Percentiles rank a stretch among this genome's conserved stretches.
Evolutionary conservation across 2,329 filamentous ascomycete genomes (phyloP).

Genomic region (Ophiostoma triangulosporum): DNA sequence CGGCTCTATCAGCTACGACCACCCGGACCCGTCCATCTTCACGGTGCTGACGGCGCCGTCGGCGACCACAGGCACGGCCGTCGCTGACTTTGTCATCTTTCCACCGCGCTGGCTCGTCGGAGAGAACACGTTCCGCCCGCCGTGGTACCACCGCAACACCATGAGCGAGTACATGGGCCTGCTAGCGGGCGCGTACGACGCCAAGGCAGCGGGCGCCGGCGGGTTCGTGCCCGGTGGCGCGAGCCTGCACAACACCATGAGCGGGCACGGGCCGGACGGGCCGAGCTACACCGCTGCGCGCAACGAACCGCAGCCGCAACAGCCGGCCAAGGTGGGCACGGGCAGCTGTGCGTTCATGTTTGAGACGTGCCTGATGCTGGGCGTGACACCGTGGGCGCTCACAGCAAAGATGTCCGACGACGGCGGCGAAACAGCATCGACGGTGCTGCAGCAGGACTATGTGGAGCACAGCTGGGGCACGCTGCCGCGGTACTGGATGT

Average conservation of each 20-base stretch:
- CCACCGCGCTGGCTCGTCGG: constrained; percentile 57
- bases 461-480: constrained; percentile 71
- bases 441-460: constrained; percentile 51
- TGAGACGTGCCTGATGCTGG: constrained; percentile 55
- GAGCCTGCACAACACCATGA: constrained; percentile 57
- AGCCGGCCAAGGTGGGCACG: constrained; percentile 42
- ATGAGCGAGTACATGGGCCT: constrained; percentile 54
- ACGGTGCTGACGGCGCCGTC: constrained; percentile 54
- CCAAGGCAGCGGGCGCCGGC: constrained; percentile 42
- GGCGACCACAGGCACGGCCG: constrained; percentile 44
- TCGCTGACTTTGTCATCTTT: constrained; percentile 62
- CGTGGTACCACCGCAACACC: constrained; percentile 59
- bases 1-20: constrained; percentile 60
- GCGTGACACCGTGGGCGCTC: constrained; percentile 57
- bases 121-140: constrained; percentile 56
- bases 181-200: constrained; percentile 46
- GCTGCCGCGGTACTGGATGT: constrained; percentile 11
- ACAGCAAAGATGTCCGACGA: constrained; percentile 33
- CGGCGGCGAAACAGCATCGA: constrained; percentile 16
- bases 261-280: constrained; percentile 49
- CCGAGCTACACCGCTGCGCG: constrained; percentile 42
- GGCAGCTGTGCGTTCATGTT: constrained; percentile 58
- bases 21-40: constrained; percentile 68
- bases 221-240: constrained; percentile 48
- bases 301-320: constrained; percentile 31